Evolutionary conservation across 495 filamentous ascomycete genomes (phyloP).

Genomic region (Tuber melanosporum): DNA sequence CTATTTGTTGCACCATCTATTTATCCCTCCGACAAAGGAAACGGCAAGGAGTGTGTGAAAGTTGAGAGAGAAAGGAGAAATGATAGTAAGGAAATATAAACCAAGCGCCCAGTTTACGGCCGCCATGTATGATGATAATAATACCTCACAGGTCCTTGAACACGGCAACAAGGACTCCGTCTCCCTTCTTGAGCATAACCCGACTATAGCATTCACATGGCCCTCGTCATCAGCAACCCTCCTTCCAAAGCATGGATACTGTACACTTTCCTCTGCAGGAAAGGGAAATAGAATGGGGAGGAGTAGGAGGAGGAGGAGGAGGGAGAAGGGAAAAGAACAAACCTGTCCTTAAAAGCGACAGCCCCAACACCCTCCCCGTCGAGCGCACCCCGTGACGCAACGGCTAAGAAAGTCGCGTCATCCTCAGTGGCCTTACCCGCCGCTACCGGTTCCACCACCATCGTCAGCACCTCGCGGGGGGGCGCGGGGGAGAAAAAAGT

Average conservation of each 20-base stretch:
- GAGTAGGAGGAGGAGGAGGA: too few species aligned
- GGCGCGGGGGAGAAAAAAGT: too few species aligned
- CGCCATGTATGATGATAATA: background rate
- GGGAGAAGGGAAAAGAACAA: background rate
- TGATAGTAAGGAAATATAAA: background rate
- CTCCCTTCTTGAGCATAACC: constrained; percentile 34
- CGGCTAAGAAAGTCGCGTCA: constrained; percentile 41
- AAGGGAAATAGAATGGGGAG: background rate
- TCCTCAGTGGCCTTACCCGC: constrained; percentile 41
- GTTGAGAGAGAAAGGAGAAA: background rate
- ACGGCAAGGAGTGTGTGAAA: background rate
- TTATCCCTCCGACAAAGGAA: background rate
- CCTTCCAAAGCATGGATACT: background rate
- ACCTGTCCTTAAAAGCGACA: constrained; percentile 41
- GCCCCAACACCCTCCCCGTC: constrained; percentile 41
- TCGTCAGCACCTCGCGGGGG: background rate
- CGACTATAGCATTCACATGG: constrained; percentile 14
- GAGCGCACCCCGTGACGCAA: constrained; percentile 38
- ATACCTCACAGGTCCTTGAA: constrained; percentile 22
- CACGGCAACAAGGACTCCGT: constrained; percentile 39
- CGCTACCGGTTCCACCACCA: constrained; percentile 19
- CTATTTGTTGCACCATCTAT: background rate
- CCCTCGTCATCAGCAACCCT: background rate
- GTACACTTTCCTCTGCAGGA: background rate
- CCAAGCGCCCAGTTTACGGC: background rate